phyloP scores from a whole-genome alignment of 306 rosid genomes.

The Lablab purpureus region DNA sequence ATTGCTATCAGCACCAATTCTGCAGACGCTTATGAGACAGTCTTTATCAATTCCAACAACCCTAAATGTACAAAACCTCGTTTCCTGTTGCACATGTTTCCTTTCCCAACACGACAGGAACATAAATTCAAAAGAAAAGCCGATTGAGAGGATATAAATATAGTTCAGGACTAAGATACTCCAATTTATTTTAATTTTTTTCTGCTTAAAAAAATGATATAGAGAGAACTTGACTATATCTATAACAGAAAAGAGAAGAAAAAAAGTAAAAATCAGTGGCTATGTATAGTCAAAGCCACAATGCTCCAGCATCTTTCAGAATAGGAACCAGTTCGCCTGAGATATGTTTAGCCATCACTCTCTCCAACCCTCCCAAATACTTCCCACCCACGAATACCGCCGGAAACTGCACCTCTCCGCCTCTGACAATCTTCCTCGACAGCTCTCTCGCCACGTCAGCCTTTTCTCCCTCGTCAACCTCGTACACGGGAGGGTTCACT shows the following conservation, averaged over 20 bases:
- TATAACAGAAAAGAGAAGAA: no score
- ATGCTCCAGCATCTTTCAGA: conserved; percentile 63
- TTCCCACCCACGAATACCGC: conserved; percentile 79
- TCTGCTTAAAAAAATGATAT: no score
- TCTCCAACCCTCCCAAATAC: conserved; percentile 80
- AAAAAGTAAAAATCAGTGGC: not conserved
- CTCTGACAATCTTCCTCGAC: not conserved
- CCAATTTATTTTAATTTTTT: no score
- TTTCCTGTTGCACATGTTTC: no score
- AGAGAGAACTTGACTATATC: not conserved
- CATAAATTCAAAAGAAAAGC: not conserved
- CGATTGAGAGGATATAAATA: no score
- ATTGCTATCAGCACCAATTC: no score
- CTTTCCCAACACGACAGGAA: not conserved
- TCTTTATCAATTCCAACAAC: no score
- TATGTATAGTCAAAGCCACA: conserved; percentile 64
- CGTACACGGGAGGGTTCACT: conserved; percentile 62
- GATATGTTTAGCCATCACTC: conserved; percentile 72
- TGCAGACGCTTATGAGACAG: no score
- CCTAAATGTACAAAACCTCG: no score
- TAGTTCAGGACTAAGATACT: no score
- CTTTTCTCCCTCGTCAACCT: conserved; percentile 60
- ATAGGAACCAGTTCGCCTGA: conserved; percentile 76
- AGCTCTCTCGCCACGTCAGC: conserved; percentile 44
- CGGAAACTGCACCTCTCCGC: conserved; percentile 57